phyloP scores from a whole-genome alignment of 495 filamentous ascomycete species.

The Penicillium canariense region DNA sequence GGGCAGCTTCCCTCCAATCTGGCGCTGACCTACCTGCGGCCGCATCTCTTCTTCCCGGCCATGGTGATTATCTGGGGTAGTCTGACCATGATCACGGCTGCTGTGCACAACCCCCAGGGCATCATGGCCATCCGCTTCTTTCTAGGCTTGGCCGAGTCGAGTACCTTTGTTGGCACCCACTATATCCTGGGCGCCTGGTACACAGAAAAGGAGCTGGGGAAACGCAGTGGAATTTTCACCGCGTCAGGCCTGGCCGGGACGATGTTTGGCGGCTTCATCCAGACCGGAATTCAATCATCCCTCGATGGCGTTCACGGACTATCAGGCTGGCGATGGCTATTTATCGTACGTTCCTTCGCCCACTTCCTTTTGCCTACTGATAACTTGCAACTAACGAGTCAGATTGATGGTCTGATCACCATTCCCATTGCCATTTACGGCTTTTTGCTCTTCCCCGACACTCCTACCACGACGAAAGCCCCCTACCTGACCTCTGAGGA shows the following conservation, averaged over 20 bases:
- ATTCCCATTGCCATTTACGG: slow-evolving; percentile 60
- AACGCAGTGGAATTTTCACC: slow-evolving; percentile 50
- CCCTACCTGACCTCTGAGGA: slow-evolving; percentile 49
- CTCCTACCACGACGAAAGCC: slow-evolving; percentile 52
- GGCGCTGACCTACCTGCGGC: slow-evolving; percentile 56
- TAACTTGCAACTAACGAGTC: background rate
- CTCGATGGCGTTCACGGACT: slow-evolving; percentile 52
- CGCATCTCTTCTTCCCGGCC: slow-evolving; percentile 57
- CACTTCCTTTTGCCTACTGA: no score
- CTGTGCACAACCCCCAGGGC: slow-evolving; percentile 44
- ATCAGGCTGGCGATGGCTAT: slow-evolving; percentile 66
- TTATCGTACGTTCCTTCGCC: slow-evolving; percentile 45
- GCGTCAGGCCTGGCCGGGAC: slow-evolving; percentile 37
- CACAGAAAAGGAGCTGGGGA: slow-evolving; percentile 60
- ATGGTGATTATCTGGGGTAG: slow-evolving; percentile 62
- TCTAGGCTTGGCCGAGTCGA: slow-evolving; percentile 59
- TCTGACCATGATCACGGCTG: slow-evolving; percentile 59
- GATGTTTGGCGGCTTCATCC: slow-evolving; percentile 55
- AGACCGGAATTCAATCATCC: slow-evolving; percentile 55
- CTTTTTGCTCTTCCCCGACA: slow-evolving; percentile 59
- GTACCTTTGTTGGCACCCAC: slow-evolving; percentile 61
- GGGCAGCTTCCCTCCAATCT: slow-evolving; percentile 62
- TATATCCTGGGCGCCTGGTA: slow-evolving; percentile 71
- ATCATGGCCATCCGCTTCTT: slow-evolving; percentile 71
- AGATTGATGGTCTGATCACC: slow-evolving; percentile 49